Evolutionary conservation across 2,329 filamentous ascomycete species (phyloP).

Genomic region (Fusarium tjaetaba): DNA sequence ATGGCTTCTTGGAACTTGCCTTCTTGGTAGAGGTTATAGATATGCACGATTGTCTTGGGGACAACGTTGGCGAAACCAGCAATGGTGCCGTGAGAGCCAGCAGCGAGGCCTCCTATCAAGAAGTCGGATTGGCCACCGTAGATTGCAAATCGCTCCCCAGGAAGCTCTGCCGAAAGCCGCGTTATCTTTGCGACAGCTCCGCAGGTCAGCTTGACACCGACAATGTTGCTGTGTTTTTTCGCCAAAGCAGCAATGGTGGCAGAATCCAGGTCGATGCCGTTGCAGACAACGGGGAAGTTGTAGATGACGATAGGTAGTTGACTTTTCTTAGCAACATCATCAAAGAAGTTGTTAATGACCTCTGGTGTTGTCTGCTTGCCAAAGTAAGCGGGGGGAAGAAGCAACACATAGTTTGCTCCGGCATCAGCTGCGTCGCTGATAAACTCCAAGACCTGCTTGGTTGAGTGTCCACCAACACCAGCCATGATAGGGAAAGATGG

Average conservation of each 20-base stretch:
- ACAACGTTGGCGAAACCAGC: constrained; percentile 72
- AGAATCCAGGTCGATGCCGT: constrained; percentile 74
- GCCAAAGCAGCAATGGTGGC: constrained; percentile 58
- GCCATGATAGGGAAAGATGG: constrained; percentile 88
- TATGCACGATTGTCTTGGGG: constrained; percentile 64
- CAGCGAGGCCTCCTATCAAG: constrained; percentile 67
- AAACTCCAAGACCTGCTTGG: constrained; percentile 69
- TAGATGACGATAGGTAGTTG: constrained; percentile 70
- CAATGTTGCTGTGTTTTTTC: constrained; percentile 61
- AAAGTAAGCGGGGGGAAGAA: constrained; percentile 73
- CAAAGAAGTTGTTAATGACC: constrained; percentile 70
- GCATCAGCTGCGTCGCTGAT: constrained; percentile 68
- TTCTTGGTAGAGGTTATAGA: constrained; percentile 69
- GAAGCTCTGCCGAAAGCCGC: constrained; percentile 63
- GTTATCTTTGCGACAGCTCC: constrained; percentile 78
- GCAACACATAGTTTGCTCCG: constrained; percentile 69
- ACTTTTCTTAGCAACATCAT: constrained; percentile 61
- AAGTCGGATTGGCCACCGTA: constrained; percentile 81
- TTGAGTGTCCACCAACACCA: constrained; percentile 72
- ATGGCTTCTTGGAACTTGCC: constrained; percentile 69
- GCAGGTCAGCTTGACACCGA: constrained; percentile 77
- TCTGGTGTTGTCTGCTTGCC: constrained; percentile 67
- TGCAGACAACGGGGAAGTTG: constrained; percentile 75
- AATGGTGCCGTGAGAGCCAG: constrained; percentile 68
- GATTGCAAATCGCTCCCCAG: constrained; percentile 67